phyloP scores from a whole-genome alignment of 2,329 filamentous ascomycete species.

The Monosporascus sp. region DNA sequence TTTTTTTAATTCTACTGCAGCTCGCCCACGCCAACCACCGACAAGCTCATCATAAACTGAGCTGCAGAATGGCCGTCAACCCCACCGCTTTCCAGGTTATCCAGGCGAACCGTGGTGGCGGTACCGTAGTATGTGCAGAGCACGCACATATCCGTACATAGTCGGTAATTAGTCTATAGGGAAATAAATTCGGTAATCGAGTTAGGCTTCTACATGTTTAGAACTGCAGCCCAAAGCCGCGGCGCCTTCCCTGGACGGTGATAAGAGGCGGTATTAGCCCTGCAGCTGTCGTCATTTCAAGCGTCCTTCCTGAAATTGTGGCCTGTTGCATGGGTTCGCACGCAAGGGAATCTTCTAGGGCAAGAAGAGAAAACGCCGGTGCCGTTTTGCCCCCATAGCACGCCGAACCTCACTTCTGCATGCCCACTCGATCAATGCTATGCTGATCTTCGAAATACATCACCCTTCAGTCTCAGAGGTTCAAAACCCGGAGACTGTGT shows the following conservation, averaged over 20 bases:
- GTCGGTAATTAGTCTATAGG: not conserved
- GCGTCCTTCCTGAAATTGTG: no score
- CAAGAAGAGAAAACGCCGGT: no score
- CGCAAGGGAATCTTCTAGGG: no score
- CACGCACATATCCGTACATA: no score
- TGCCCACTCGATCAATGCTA: no score
- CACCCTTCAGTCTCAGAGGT: no score
- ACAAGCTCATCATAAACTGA: not conserved
- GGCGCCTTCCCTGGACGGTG: not conserved
- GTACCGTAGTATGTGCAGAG: not conserved
- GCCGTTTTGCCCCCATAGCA: no score
- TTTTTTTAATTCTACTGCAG: not conserved
- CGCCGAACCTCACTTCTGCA: no score
- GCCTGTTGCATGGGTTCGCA: no score
- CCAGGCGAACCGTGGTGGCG: not conserved
- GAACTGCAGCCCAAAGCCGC: not conserved
- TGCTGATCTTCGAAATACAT: no score
- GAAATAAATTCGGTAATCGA: not conserved
- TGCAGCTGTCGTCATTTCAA: not conserved
- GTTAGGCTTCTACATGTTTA: not conserved
- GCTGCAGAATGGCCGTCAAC: not conserved
- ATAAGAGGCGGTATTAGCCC: not conserved
- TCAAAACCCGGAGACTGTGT: no score
- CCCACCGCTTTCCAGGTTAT: not conserved
- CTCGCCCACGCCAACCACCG: not conserved